phyloP scores from a whole-genome alignment of 371 early-diverging fungal genomes.

The Mucor ambiguus region DNA sequence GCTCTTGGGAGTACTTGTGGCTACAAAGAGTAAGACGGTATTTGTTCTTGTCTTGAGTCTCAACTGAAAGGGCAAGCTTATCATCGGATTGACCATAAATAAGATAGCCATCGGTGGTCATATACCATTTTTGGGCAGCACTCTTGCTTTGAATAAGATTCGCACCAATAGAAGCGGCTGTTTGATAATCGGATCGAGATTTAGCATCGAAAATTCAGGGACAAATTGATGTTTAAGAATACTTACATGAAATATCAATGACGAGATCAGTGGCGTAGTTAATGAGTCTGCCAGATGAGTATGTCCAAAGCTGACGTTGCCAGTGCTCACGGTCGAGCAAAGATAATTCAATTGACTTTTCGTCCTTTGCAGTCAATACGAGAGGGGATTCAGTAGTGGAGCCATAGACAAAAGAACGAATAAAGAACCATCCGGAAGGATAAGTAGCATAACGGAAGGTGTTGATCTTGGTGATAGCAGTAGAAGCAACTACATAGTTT shows the following conservation, averaged over 20 bases:
- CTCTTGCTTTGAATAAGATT: conserved; percentile 17
- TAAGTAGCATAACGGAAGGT: conserved; percentile 44
- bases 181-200: background rate
- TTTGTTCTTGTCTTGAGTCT: conserved; percentile 5
- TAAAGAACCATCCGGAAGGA: conserved; percentile 50
- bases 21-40: conserved; percentile 18
- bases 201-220: background rate
- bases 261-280: conserved; percentile 54
- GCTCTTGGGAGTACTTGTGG: conserved; percentile 19
- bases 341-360: conserved; percentile 27
- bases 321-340: conserved; percentile 36
- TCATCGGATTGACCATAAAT: conserved; percentile 27
- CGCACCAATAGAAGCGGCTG: conserved; percentile 22
- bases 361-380: conserved; percentile 37
- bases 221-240: conserved; percentile 4
- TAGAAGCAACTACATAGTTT: background rate
- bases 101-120: conserved; percentile 30
- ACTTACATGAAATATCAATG: conserved; percentile 41
- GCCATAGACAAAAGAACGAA: conserved; percentile 28
- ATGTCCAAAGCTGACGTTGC: conserved; percentile 56
- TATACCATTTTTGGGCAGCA: conserved; percentile 24
- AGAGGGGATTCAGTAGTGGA: conserved; percentile 45
- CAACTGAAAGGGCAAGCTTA: conserved; percentile 29
- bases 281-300: conserved; percentile 48
- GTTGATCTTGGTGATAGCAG: conserved; percentile 28